Conservation (phyloP, 1,284 basidiomycete species). For the Boletus hoseneyae region DNA sequence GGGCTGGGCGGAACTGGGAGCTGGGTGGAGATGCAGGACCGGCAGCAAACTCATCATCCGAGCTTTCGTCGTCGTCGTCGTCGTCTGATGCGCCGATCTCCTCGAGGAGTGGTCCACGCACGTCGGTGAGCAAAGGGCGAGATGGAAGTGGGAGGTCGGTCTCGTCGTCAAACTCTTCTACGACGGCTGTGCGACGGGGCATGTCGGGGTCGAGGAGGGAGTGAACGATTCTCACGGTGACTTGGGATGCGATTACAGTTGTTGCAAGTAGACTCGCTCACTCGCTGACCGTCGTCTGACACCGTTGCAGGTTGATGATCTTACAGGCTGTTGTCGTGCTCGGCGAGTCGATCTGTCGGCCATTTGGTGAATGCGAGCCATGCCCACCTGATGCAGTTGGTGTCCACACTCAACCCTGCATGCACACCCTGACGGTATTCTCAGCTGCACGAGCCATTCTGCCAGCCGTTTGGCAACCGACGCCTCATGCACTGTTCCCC, state of each 20-base stretch:
- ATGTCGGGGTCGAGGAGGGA: constrained; percentile 30
- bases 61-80: constrained; percentile 25
- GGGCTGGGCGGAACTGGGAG: constrained; percentile 33
- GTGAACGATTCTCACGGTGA: constrained; percentile 25
- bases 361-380: constrained; percentile 79
- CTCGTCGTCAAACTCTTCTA: constrained; percentile 86
- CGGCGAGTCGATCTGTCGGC: constrained; percentile 46
- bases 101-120: constrained; percentile 72
- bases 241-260: constrained; percentile 10
- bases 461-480: constrained; percentile 87
- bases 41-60: constrained; percentile 33
- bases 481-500: constrained; percentile 78
- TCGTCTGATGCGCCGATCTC: constrained; percentile 49
- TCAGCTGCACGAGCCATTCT: constrained; percentile 82
- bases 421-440: constrained; percentile 11
- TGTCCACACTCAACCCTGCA: constrained; percentile 15
- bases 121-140: constrained; percentile 61
- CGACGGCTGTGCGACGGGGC: constrained; percentile 60
- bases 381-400: constrained; percentile 78
- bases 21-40: constrained; percentile 54
- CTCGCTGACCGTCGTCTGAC: no score
- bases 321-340: not conserved
- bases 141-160: constrained; percentile 75
- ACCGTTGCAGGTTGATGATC: constrained; percentile 20
- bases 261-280: no score